Conservation (phyloP, 306 rosid species). For the Begonia fuchsioides region DNA sequence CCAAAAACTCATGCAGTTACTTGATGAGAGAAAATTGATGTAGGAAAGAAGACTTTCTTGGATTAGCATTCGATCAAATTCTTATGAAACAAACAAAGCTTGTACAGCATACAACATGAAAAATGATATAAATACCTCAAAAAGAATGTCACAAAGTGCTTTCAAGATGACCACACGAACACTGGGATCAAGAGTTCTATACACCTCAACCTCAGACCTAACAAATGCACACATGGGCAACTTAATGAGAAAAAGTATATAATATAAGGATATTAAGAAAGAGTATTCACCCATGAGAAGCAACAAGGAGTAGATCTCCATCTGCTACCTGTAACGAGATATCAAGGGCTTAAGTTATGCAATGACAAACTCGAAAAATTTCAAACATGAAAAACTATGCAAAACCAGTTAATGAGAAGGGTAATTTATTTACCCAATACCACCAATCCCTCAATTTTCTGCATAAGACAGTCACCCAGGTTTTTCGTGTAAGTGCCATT, state of each 20-base stretch:
- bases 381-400: no score
- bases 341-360: constrained; percentile 1
- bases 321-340: constrained; percentile 68
- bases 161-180: constrained; percentile 85
- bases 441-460: constrained; percentile 99
- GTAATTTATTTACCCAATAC: constrained; percentile 70
- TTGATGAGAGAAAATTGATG: no score
- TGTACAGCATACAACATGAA: background rate
- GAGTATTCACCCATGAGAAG: constrained; percentile 80
- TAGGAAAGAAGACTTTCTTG: background rate
- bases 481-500: constrained; percentile 93
- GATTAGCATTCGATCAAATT: background rate
- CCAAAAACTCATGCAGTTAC: no score
- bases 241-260: constrained; percentile 16
- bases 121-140: constrained; percentile 53
- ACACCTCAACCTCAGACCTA: constrained; percentile 76
- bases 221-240: constrained; percentile 20
- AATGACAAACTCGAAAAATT: no score
- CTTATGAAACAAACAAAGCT: background rate
- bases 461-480: constrained; percentile 95
- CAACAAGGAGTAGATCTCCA: constrained; percentile 90
- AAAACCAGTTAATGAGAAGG: constrained; percentile 10
- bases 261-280: constrained; percentile 8
- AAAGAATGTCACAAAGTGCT: constrained; percentile 98
- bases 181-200: constrained; percentile 82